Base-by-base conservation (phyloP, 176 grass and related monocot species). In the Otatea glauca region DNA sequence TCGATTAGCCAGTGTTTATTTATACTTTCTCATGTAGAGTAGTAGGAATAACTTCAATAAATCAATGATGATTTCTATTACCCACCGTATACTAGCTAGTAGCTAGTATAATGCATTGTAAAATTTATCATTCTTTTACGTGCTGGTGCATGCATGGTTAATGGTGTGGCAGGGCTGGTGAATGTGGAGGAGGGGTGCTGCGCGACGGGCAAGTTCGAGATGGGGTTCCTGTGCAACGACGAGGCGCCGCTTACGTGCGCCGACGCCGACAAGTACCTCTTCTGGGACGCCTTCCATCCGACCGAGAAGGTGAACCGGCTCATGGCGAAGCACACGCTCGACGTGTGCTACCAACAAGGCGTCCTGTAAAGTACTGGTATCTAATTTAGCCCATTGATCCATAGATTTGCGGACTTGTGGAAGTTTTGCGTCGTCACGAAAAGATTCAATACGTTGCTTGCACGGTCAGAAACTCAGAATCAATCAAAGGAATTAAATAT, bases 141-240 rank as follows among this genome's bases (percentile, higher is more conserved):
- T 29, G 29, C 1, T 29, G 29, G 29, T 29, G 29, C 29, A 29
- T 29, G 29, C 29, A 29, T 29, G 29, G 29, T 29, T 29, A 29
- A 29, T 29, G 29, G 29, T 29, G 29, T 29, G 29, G 29, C 74
- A 90, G 92, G 94, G 41, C 21, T 96, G 58, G 94, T 93, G 86
- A 93, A 96, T 83, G 94, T 97, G 42, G 87, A 85, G 76, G 77
- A 90, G 29, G 94, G 94, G 53, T 97, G 91, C 72, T 97, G 94
- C 61, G 94, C 83, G 6, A 89, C 88, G 11, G 94, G 94, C 4
- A 89, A 3, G 83, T 91, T 89, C 64, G 94, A 96, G 78, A 93
- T 96, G 91, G 94, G 94, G 14, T 44, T 58, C 50, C 35, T 93
- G 63, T 96, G 94, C 87, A 91, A 88, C 41, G 76, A 75, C 16